Evolutionary conservation across 192 early-diverging fungal genomes (phyloP).

Genomic region (Lobosporangium transversale): DNA sequence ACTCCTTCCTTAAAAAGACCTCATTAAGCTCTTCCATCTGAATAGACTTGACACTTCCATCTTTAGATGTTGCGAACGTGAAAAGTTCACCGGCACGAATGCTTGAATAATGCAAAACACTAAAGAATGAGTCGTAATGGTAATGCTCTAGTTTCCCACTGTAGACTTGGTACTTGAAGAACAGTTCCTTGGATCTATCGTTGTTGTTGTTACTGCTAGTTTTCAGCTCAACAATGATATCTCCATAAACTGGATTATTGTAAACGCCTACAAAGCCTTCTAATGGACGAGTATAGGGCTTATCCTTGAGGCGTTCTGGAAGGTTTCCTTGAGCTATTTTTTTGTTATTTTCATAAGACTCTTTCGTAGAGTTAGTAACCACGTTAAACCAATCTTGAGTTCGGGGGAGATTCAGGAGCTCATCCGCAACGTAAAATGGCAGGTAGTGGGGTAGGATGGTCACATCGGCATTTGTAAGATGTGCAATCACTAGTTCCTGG

Average conservation of each 20-base stretch:
- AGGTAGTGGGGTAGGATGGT: background rate
- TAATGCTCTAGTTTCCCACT: background rate
- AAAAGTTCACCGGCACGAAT: too few relatives aligned
- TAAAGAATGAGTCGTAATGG: background rate
- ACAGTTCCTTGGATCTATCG: background rate
- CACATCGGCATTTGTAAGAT: background rate
- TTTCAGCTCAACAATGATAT: background rate
- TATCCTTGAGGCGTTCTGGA: slow-evolving; percentile 5
- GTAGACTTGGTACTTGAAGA: background rate
- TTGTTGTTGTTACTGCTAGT: background rate
- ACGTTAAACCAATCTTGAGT: slow-evolving; percentile 15
- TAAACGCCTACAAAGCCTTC: background rate
- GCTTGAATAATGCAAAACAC: too few relatives aligned
- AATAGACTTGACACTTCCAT: too few relatives aligned
- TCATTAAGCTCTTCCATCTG: too few relatives aligned
- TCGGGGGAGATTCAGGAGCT: slow-evolving; percentile 1
- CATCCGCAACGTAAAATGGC: slow-evolving; percentile 2
- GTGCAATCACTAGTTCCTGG: slow-evolving; percentile 4
- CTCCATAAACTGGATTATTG: slow-evolving; percentile 1
- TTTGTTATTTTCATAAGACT: background rate
- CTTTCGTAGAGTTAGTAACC: background rate
- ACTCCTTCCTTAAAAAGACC: too few relatives aligned
- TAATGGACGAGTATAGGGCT: background rate
- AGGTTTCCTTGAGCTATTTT: background rate
- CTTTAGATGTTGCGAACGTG: too few relatives aligned